Base-by-base conservation (phyloP, 345 rosid species). In the Gossypium raimondii region DNA sequence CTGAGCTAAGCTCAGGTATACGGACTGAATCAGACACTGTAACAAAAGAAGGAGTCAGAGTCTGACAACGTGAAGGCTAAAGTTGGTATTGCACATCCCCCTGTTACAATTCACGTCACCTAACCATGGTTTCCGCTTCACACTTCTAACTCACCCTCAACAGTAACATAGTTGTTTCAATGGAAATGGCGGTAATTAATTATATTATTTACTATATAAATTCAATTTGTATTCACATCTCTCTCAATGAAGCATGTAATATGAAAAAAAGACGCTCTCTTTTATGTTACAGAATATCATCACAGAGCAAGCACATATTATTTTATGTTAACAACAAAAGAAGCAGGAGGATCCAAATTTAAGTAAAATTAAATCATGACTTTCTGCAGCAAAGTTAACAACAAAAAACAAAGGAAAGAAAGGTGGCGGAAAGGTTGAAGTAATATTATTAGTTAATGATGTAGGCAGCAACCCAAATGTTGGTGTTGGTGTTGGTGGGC, bases 401-500 rank as follows among this genome's bases (percentile, higher is more conserved):
- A 34, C 38, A 34, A 34, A 34, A 34, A 34, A 34, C 41, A 34
- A 34, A 34, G 1, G 41, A 5, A 34, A 34, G 7, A 5, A 34
- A 34, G 38, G 38, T 34, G 6, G 38, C 38, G 38, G 38, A 4
- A 34, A 4, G 38, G 41, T 34, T 5, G 41, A 34, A 34, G 41
- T 34, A 34, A 5, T 34, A 17, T 53, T 53, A 53, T 53, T 53
- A 53, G 18, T 16, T 16, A 53, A 53, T 53, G 9, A 57, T 25
- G 83, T 45, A 63, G 75, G 55, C 78, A 74, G 47, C 67, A 59
- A 76, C 44, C 78, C 76, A 71, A 75, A 75, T 44, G 38, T 71
- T 43, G 82, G 87, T 78, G 84, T 20, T 20, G 20, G 20, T 22
- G 24, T 22, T 22, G 24, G 24, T 1, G 24, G 85, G 81, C 82